Evolutionary conservation across 1,284 basidiomycete species (phyloP).

Genomic region (Mycosarcoma maydis): DNA sequence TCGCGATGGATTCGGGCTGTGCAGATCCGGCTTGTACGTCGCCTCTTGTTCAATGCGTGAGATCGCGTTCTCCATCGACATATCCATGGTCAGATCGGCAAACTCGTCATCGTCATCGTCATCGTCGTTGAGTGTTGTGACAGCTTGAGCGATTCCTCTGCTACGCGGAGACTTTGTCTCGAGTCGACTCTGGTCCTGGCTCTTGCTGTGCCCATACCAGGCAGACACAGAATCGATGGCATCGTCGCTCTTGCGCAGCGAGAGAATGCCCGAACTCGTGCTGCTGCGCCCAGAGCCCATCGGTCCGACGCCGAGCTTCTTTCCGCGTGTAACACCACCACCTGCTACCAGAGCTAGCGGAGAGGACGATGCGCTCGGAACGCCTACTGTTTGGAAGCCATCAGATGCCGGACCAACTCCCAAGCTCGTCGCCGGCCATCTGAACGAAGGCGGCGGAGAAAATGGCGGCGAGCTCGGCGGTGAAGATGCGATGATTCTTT

Average conservation of each 20-base stretch:
- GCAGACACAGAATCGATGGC: not conserved
- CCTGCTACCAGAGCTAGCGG: slow-evolving; percentile 15
- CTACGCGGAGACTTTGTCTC: slow-evolving; percentile 19
- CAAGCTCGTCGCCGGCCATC: not conserved
- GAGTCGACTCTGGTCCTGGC: not conserved
- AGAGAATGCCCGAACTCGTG: slow-evolving; percentile 11
- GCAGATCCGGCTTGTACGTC: slow-evolving; percentile 5
- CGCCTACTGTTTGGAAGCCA: slow-evolving; percentile 5
- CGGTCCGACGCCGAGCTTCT: slow-evolving; percentile 22
- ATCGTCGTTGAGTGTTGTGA: slow-evolving; percentile 8
- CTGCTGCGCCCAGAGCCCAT: slow-evolving; percentile 19
- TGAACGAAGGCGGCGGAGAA: slow-evolving; percentile 7
- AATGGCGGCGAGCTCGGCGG: slow-evolving; percentile 16
- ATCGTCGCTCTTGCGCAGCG: slow-evolving; percentile 24
- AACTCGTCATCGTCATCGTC: slow-evolving; percentile 33
- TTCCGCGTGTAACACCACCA: slow-evolving; percentile 4
- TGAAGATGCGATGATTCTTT: not conserved
- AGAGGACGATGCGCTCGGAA: slow-evolving; percentile 17
- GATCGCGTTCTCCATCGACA: slow-evolving; percentile 26
- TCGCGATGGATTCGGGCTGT: not conserved
- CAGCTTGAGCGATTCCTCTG: slow-evolving; percentile 19
- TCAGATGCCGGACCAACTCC: slow-evolving; percentile 8
- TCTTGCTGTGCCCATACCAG: not conserved
- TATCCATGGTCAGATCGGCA: slow-evolving; percentile 18
- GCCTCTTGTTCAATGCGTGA: slow-evolving; percentile 22